A percentile compares a stretch with the other conserved stretches of the same genome.
phyloP scores from a whole-genome alignment of 768 basidiomycete species.

The Tylopilus rubrobrunneus region DNA sequence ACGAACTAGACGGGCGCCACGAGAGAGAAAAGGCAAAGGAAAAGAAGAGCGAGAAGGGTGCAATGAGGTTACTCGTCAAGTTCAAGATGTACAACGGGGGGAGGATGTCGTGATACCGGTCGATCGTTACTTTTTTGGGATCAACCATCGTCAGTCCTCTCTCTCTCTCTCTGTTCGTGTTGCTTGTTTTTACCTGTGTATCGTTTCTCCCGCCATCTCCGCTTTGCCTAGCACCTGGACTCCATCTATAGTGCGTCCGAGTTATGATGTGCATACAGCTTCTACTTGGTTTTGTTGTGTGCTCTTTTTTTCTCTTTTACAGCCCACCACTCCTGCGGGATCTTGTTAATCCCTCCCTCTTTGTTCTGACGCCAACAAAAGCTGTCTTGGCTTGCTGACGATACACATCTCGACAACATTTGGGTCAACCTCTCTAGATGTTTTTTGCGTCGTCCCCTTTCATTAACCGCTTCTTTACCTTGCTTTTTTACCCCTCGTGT shows the following conservation, averaged over 20 bases:
- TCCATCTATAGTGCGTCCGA: conserved; percentile 11
- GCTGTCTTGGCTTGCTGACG: conserved; percentile 12
- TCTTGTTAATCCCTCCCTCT: neutral
- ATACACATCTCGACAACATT: neutral
- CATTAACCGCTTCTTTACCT: neutral
- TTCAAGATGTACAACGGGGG: conserved; percentile 7
- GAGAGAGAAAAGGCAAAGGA: too few species aligned
- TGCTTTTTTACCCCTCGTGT: neutral
- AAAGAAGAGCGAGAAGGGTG: neutral
- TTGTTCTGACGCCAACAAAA: conserved; percentile 16
- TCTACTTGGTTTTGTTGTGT: conserved; percentile 4
- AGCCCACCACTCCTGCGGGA: conserved; percentile 11
- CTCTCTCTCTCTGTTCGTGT: neutral
- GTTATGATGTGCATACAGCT: conserved; percentile 18
- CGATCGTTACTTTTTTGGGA: conserved; percentile 5
- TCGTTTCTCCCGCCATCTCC: neutral
- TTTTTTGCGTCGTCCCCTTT: neutral
- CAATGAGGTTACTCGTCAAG: neutral
- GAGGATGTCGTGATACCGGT: conserved; percentile 1
- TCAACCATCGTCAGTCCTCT: conserved; percentile 8
- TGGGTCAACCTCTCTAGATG: neutral
- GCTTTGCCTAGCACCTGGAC: conserved; percentile 5
- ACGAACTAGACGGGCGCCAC: conserved; percentile 16
- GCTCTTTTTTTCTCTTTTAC: neutral
- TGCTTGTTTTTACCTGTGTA: neutral